phyloP scores from a whole-genome alignment of 2,329 filamentous ascomycete genomes.

The Escovopsis sp. region DNA sequence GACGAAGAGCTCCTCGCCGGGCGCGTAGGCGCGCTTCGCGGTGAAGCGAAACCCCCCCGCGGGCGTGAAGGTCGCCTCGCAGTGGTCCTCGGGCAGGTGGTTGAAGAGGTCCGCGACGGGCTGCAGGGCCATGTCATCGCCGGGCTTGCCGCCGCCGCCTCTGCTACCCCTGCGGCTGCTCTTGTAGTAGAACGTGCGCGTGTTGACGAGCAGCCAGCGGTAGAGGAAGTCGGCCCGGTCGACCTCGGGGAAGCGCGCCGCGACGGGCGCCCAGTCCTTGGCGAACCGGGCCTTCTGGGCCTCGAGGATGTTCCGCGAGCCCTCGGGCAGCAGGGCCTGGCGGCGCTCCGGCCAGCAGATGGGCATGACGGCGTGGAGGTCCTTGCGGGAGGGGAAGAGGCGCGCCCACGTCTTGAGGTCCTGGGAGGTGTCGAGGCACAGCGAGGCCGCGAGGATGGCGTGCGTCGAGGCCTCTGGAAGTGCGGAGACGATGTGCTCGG shows the following conservation, averaged over 20 bases:
- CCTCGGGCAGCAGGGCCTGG: slow-evolving; percentile 28
- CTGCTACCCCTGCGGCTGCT: slow-evolving; percentile 30
- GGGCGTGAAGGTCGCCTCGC: slow-evolving; percentile 35
- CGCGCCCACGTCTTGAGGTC: slow-evolving; percentile 45
- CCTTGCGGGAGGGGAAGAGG: slow-evolving; percentile 48
- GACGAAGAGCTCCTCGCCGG: slow-evolving; percentile 51
- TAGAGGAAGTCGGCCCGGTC: slow-evolving; percentile 32
- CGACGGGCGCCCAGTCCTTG: slow-evolving; percentile 25
- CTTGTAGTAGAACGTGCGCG: slow-evolving; percentile 46
- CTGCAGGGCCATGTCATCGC: slow-evolving; percentile 54
- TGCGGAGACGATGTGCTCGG: slow-evolving; percentile 33
- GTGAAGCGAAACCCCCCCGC: slow-evolving; percentile 40
- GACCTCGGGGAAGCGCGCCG: slow-evolving; percentile 13
- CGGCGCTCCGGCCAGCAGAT: slow-evolving; percentile 31
- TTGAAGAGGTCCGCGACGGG: slow-evolving; percentile 64
- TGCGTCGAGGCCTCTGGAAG: slow-evolving; percentile 48
- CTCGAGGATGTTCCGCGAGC: slow-evolving; percentile 28
- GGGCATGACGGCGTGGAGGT: slow-evolving; percentile 37
- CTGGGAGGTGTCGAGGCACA: slow-evolving; percentile 38
- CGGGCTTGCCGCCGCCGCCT: slow-evolving; percentile 37
- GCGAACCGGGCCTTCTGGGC: slow-evolving; percentile 35
- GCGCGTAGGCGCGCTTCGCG: slow-evolving; percentile 32
- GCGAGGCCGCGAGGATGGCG: slow-evolving; percentile 54
- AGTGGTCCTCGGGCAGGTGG: slow-evolving; percentile 36
- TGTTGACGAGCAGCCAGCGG: slow-evolving; percentile 46